Evolutionary conservation across 2,329 filamentous ascomycete species (phyloP).

Genomic region (Fusarium circinatum): DNA sequence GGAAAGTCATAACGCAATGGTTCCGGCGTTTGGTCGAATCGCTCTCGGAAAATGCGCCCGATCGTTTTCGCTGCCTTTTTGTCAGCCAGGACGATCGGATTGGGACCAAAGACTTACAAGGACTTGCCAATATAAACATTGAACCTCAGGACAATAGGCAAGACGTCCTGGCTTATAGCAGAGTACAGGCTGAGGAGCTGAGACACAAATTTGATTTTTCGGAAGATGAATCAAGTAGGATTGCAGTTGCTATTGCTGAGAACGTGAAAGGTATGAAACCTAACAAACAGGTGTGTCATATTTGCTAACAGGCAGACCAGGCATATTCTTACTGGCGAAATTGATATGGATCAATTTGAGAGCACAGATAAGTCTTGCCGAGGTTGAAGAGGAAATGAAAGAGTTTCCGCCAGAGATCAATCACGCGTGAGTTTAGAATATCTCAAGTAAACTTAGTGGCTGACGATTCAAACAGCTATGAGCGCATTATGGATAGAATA

Average conservation of each 20-base stretch:
- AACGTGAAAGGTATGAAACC: background rate
- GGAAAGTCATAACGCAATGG: background rate
- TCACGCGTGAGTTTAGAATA: rapidly evolving
- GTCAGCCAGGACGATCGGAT: rapidly evolving
- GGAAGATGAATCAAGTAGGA: rapidly evolving
- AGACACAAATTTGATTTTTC: rapidly evolving
- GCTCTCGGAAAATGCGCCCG: rapidly evolving
- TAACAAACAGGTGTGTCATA: rapidly evolving
- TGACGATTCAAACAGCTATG: background rate
- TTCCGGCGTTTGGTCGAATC: background rate
- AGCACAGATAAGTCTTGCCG: rapidly evolving
- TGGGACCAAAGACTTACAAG: rapidly evolving
- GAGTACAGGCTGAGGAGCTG: rapidly evolving
- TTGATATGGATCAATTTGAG: background rate
- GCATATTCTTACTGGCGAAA: rapidly evolving
- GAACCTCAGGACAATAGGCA: background rate
- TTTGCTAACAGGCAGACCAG: rapidly evolving
- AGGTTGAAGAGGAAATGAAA: rapidly evolving
- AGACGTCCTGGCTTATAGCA: background rate
- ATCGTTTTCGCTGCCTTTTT: background rate
- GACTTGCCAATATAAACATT: rapidly evolving
- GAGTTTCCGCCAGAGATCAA: rapidly evolving
- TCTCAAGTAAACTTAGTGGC: too few relatives aligned
- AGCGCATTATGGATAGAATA: background rate
- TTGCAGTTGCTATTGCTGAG: rapidly evolving